Conservation (phyloP, 352 stramenopile species). For the Globisporangium barbulae region DNA sequence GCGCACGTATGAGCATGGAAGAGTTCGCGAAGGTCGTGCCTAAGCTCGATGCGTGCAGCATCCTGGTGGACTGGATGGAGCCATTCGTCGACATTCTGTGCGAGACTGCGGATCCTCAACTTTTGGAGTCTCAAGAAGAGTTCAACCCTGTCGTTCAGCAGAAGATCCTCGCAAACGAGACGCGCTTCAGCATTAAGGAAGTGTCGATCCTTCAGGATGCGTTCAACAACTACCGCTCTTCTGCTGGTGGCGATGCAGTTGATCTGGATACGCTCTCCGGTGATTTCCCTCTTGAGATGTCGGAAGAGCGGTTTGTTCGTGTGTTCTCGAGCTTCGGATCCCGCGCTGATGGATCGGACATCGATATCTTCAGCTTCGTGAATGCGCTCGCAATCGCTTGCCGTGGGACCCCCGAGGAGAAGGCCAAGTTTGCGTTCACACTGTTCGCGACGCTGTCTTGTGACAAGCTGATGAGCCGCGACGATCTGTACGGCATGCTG, state of each 20-base stretch:
- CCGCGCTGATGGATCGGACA: conserved; percentile 72
- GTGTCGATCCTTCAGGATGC: conserved; percentile 78
- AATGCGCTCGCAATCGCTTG: conserved; percentile 76
- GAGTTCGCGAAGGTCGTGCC: conserved; percentile 69
- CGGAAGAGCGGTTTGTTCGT: conserved; percentile 67
- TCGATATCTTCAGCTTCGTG: conserved; percentile 88
- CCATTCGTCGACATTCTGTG: conserved; percentile 85
- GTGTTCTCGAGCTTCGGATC: conserved; percentile 81
- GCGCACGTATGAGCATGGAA: conserved; percentile 65
- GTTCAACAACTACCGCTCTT: conserved; percentile 81
- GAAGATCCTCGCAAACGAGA: conserved; percentile 85
- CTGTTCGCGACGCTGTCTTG: conserved; percentile 62
- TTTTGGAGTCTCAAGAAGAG: conserved; percentile 85
- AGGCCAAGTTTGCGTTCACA: conserved; percentile 77
- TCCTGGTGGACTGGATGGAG: conserved; percentile 82
- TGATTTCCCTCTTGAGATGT: conserved; percentile 85
- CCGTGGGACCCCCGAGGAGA: conserved; percentile 64
- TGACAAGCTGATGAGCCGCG: conserved; percentile 58
- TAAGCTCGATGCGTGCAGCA: conserved; percentile 44
- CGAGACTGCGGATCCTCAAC: conserved; percentile 68
- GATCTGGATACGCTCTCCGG: conserved; percentile 75
- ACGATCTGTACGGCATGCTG: conserved; percentile 84
- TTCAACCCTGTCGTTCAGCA: conserved; percentile 87
- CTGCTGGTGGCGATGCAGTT: conserved; percentile 58
- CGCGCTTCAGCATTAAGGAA: conserved; percentile 74